Base-by-base conservation (phyloP, 495 filamentous ascomycete genomes). In the Bryoglossum gracile region DNA sequence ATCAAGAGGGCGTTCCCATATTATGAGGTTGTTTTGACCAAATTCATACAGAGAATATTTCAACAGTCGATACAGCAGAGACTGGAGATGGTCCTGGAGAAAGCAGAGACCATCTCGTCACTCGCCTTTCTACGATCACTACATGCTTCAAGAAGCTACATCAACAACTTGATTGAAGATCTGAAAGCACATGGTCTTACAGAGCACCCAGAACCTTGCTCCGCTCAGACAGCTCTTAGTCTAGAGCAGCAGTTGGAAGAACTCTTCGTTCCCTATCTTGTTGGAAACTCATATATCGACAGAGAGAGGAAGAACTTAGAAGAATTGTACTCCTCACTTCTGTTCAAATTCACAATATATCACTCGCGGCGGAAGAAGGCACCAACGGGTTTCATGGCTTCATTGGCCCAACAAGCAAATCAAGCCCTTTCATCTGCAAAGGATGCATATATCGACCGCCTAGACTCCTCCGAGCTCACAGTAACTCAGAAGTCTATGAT, bases 221-320 rank as follows among this genome's bases (percentile, higher is more conserved):
- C 89, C 5, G 82, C 88, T 2, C 86, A 92, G 57, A 92, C 87
- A 22, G 79, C 89, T 0, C 73, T 91, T 24, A 77, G 84, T 10
- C 73, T 99, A 21, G 94, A 99, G 60, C 92, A 96, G 60, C 94
- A 99, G 64, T 70, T 99, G 34, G 94, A 97, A 53, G 94, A 97
- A 51, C 67, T 99, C 9, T 97, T 99, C 58, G 83, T 97, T 13
- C 94, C 94, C 0, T 97, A 97, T 60, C 85, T 99, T 44, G 78
- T 89, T 24, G 89, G 90, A 3, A 89, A 89, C 23, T 90, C 87
- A 8, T 97, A 97, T 57, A 95, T 97, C 59, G 94, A 99, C 57
- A 81, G 88, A 40, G 94, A 99, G 64, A 86, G 83, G 61, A 82
- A 78, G 61, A 94, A 82, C 40, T 62, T 99, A 26, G 91, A 96